Percentiles rank a stretch among this genome's conserved stretches.
These are phyloP conservation scores for Saccharomycopsis sp. DNA, from an alignment of 805 yeast genomes.

Conservation along the genomic window DNA sequence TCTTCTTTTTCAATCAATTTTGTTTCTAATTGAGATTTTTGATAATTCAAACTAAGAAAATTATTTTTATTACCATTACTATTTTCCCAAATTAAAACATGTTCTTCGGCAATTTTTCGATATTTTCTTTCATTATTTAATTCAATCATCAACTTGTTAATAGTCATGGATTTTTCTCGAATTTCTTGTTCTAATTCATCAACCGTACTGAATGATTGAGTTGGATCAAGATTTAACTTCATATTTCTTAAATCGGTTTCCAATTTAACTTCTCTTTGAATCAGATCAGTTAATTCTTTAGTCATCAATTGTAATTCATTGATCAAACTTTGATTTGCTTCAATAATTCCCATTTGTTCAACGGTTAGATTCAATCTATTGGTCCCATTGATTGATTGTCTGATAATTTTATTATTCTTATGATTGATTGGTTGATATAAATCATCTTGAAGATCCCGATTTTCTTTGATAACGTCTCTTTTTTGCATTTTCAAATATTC, in stretches of 20 bases:
- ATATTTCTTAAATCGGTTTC: slow-evolving; percentile 33
- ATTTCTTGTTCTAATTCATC: slow-evolving; percentile 24
- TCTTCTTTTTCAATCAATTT: slow-evolving; percentile 40
- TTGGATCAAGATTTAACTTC: slow-evolving; percentile 4
- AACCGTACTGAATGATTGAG: not conserved
- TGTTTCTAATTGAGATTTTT: slow-evolving; percentile 41
- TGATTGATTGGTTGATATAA: too few species aligned
- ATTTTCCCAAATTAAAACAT: slow-evolving; percentile 42
- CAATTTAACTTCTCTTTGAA: slow-evolving; percentile 54
- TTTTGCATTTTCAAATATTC: slow-evolving; percentile 9
- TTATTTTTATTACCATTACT: slow-evolving; percentile 37
- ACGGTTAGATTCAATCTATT: slow-evolving; percentile 33
- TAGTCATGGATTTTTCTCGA: slow-evolving; percentile 31
- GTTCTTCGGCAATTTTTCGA: slow-evolving; percentile 63
- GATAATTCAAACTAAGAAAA: slow-evolving; percentile 44
- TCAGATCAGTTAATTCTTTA: slow-evolving; percentile 61
- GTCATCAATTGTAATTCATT: slow-evolving; percentile 61
- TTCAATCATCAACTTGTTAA: slow-evolving; percentile 44
- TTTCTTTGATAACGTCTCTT: too few species aligned
- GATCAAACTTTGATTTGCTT: slow-evolving; percentile 46
- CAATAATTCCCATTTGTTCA: slow-evolving; percentile 53
- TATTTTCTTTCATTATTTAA: slow-evolving; percentile 55
- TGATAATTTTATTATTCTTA: not conserved
- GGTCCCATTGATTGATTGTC: too few species aligned
- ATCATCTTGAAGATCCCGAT: too few species aligned